Evolutionary conservation across 148 eudicot genomes (phyloP), one percentile per base, ranked within the genome.

Genomic region (Rhododendron simsii): DNA sequence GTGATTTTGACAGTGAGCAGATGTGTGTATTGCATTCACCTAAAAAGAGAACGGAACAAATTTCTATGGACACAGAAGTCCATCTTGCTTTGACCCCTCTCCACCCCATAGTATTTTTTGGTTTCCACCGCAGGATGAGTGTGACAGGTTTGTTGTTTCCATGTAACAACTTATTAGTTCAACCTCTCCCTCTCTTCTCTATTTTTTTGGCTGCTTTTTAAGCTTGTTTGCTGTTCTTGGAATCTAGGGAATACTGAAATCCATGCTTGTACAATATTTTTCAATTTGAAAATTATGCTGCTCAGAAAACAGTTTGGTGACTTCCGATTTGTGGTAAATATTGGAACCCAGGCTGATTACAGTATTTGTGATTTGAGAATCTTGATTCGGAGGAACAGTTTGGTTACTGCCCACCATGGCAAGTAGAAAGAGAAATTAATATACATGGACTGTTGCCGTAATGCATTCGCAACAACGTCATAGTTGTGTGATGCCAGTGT

Each of bases 21-120:
- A 97, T 95, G 94, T 95, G 94, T 88, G 99, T 97, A 48, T 90
- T 97, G 87, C 99, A 97, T 91, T 97, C 98, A 80, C 98, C 99
- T 39, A 98, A 97, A 90, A 97, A 88, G 93, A 97, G 93, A 89
- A 90, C 91, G 88, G 99, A 97, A 88, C 93, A 89, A 9, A 95
- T 97, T 82, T 91, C 99, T 73, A 80, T 87, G 18, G 98, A 95
- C 59, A 93, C 96, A 30, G 98, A 97, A 92, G 98, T 97, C 87
- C 96, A 97, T 94, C 93, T 97, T 78, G 99, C 98, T 47, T 84
- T 97, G 88, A 97, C 99, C 87, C 96, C 99, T 89, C 98, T 97
- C 82, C 98, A 93, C 86, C 98, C 98, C 86, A 93, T 97, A 47
- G 99, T 95, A 9, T 97, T 97, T 91, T 97, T 95, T 90, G 98